Base-by-base conservation (phyloP, 2,329 filamentous ascomycete species). In the Fonsecaea nubica region DNA sequence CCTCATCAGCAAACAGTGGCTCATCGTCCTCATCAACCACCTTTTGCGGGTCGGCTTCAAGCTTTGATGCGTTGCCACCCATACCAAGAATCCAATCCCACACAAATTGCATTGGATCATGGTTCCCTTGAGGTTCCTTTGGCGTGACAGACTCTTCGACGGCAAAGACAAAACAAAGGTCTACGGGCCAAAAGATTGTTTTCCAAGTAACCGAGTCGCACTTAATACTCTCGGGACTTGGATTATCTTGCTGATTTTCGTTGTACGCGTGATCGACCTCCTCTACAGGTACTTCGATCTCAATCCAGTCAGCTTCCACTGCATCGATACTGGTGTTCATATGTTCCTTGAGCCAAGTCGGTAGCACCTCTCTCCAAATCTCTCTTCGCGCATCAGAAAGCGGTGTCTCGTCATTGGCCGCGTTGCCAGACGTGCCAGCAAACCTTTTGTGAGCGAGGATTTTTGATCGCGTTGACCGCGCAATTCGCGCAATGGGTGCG, bases 111-210 rank as follows among this genome's bases (percentile, higher is more conserved):
- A 83, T 71, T 40, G 81, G 80, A 65, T 81, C 79, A 58, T 75
- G 67, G 18, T 45, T 58, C 9, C 5, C 36, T 15, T 56, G 35
- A n/a, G 48, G 8, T 3, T 15, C 3, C 6, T 74, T 65, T 10
- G 66, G 48, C 21, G 57, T 64, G 13, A 71, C 62, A 53, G 60
- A 54, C 52, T 74, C 65, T 2, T 71, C 54, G 56, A 57, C 69
- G 50, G 74, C 72, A 45, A 79, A 76, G 63, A 70, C 73, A 68
- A 82, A 82, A 71, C 79, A 81, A 66, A 79, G 78, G 25, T 75
- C 73, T 35, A 79, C 77, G 21, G 81, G 81, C 81, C 81, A 83
- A 58, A 80, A 72, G 60, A 82, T 77, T 30, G 78, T 77, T 69
- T 78, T 80, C 66, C 79, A 73, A 32, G 76, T 74, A 64, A 77